Evolutionary conservation across 495 filamentous ascomycete species (phyloP), one percentile per base, ranked within the genome.

Genomic region (Tricharina praecox): DNA sequence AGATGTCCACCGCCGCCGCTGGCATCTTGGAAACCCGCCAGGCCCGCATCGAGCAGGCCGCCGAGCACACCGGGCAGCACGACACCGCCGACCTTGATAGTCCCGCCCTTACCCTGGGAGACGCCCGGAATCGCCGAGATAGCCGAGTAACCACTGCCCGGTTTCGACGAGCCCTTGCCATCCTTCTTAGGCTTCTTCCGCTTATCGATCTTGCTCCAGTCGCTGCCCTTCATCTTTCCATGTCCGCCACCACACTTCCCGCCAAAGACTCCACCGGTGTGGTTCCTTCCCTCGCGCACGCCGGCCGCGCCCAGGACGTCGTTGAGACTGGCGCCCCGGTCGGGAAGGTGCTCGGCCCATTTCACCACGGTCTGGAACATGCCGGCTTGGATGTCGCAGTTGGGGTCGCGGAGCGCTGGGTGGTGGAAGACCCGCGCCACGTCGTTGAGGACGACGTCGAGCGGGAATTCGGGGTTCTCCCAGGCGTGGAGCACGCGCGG

Each of bases 401-500:
- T 64, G 16, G 75, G 75, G 45, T 87, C 72, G 9, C 85, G 74
- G 35, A 84, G 64, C 4, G 77, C 83, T 0, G 88, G 88, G 60
- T 96, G 87, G 61, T 96, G 88, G 68, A 96, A 93, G 1, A 81
- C 80, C 9, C 69, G 71, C 13, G 79, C 53, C 38, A 85, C 75
- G 49, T 95, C 88, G 34, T 79, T 62, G 21, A 87, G 65, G 0
- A 96, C 81, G 55, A 90, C 75, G 24, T 85, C 68, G 13, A 85
- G 77, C 1, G 82, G 74, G 3, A 92, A 74, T 23, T 79, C 75
- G 19, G 78, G 75, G 58, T 93, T 78, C 45, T 96, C 78, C 86
- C 85, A 94, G 1, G 85, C 87, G 52, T 83, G 90, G 4, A 96
- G 67, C 18, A 96, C 61, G 20, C 88, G 81, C 50, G 88, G 87